phyloP scores from a whole-genome alignment of 2,329 filamentous ascomycete genomes.

The Colletotrichum viniferum region DNA sequence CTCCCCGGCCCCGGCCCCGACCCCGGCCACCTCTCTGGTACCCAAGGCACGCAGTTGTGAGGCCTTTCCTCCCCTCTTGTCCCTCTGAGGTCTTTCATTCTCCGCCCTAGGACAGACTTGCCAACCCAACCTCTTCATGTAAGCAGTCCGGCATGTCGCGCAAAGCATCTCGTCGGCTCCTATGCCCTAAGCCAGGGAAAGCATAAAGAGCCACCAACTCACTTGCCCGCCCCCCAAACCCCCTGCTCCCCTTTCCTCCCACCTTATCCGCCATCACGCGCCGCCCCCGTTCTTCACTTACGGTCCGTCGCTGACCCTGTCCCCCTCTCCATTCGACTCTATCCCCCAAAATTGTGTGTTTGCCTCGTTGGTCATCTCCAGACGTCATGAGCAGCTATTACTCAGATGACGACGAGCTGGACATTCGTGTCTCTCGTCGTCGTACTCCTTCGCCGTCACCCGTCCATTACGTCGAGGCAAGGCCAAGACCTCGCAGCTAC shows the following conservation, averaged over 20 bases:
- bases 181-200: conserved; percentile 7
- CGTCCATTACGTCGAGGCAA: conserved; percentile 50
- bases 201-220: conserved; percentile 5
- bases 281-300: not conserved
- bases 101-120: not conserved
- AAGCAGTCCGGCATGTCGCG: not conserved
- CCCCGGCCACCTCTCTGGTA: not conserved
- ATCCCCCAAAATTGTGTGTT: not conserved
- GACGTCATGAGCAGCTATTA: conserved; percentile 40
- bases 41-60: not conserved
- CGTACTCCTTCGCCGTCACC: conserved; percentile 43
- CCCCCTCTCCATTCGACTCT: not conserved
- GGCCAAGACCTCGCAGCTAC: conserved; percentile 43
- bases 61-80: not conserved
- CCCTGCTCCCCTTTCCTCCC: not conserved
- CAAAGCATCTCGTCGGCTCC: not conserved
- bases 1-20: not conserved
- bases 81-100: not conserved
- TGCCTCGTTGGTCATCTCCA: not conserved
- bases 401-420: conserved; percentile 59
- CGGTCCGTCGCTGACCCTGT: not conserved
- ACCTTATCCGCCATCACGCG: not conserved
- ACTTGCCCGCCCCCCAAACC: not conserved
- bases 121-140: not conserved
- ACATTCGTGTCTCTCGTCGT: conserved; percentile 50